Percentiles rank a stretch among this genome's conserved stretches.
Evolutionary conservation across 2,329 filamentous ascomycete genomes (phyloP).

Genomic region (Ampelomyces quisqualis): DNA sequence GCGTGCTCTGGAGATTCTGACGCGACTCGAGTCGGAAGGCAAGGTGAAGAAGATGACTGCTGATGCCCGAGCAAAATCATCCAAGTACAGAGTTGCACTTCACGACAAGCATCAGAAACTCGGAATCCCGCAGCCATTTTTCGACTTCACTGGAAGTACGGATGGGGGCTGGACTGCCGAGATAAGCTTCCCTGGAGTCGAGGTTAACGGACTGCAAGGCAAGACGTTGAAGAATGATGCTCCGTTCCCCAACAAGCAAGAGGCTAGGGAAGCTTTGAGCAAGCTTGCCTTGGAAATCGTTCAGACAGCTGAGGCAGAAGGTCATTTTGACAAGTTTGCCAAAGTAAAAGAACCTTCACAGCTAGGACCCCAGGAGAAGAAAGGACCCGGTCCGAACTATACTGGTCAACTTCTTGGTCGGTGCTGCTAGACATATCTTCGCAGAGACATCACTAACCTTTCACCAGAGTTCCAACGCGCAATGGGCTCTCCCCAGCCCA

Average conservation of each 20-base stretch:
- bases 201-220: slow-evolving; percentile 13
- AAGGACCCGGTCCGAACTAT: slow-evolving; percentile 27
- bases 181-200: slow-evolving; percentile 25
- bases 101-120: slow-evolving; percentile 31
- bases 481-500: slow-evolving; percentile 28
- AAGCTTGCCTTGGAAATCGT: slow-evolving; percentile 35
- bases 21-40: slow-evolving; percentile 20
- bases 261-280: slow-evolving; percentile 46
- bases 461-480: slow-evolving; percentile 36
- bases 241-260: slow-evolving; percentile 39
- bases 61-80: neutral
- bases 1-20: slow-evolving; percentile 31
- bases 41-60: slow-evolving; percentile 22
- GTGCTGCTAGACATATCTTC: no score
- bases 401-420: slow-evolving; percentile 44
- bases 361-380: slow-evolving; percentile 4
- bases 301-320: slow-evolving; percentile 21
- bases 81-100: slow-evolving; percentile 23
- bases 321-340: slow-evolving; percentile 13
- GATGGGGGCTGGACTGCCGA: slow-evolving; percentile 22
- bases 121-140: slow-evolving; percentile 23
- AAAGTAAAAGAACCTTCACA: neutral
- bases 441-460: slow-evolving; percentile 7
- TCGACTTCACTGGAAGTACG: slow-evolving; percentile 16
- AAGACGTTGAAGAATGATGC: slow-evolving; percentile 25